Evolutionary conservation across 257 asterid genomes (phyloP), one percentile per base, ranked within the genome.

Genomic region (Leptodermis oblonga): DNA sequence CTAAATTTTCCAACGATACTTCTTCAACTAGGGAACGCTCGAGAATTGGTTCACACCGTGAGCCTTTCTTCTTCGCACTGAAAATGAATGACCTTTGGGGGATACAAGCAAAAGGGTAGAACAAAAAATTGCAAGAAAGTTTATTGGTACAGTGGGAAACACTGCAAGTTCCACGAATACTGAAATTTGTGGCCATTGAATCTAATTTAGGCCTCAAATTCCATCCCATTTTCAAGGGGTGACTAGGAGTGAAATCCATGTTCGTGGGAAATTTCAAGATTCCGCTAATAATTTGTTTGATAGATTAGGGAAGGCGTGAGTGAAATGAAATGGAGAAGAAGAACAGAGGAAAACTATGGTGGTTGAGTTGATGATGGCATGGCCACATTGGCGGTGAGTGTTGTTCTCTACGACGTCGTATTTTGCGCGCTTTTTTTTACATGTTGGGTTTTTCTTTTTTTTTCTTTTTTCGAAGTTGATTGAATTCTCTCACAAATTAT

Each of bases 21-120:
- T 85, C 82, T 51, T 86, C 88, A 31, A 75, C 39, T 62, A 83
- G 62, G 62, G 88, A 81, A 56, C 85, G 83, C 62, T 68, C 71
- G 65, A 82, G 73, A 79, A 84, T 28, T 45, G 89, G 83, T 65
- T 84, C 86, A 67, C 84, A 20, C 58, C 77, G 64, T 10, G 81
- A 71, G 59, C 49, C 75, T 37, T 79, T 82, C 76, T 82, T 86
- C 85, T 73, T 81, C 45, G 83, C 84, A 53, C 71, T 68, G 68
- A 76, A 76, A 53, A 72, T 48, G 59, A 68, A 60, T 20, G 85
- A 73, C 51, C 59, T 62, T 31, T 34, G 41, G 25, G 73, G 69
- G 70, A 77, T 30, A 42, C 37, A 58, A 18, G 41, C 67, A 68
- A 70, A 73, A 13, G 71, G 62, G 56, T 52, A 17, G 65, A 60